Percentiles rank a stretch among this genome's conserved stretches.
Evolutionary conservation across 1,139 yeast species (phyloP).

Genomic region (Pichia cactophila): DNA sequence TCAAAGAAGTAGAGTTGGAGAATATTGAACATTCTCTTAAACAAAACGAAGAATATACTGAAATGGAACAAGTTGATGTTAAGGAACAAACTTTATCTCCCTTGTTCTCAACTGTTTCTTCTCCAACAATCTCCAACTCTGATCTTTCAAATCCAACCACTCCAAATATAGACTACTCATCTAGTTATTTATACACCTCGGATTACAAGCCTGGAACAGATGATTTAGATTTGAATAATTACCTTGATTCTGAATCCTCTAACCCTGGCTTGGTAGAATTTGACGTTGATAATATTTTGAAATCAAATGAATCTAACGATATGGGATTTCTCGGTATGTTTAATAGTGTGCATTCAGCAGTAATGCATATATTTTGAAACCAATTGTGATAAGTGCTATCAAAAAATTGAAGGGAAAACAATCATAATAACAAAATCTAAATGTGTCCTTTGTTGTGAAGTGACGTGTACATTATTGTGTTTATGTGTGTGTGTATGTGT

Average conservation of each 20-base stretch:
- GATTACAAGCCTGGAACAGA: conserved; percentile 6
- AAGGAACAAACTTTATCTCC: background rate
- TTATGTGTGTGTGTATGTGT: conserved; percentile 6
- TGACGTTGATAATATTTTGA: conserved; percentile 3
- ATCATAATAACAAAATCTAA: background rate
- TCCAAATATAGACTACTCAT: background rate
- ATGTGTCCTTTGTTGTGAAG: background rate
- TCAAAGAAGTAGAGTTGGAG: background rate
- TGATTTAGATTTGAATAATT: conserved; percentile 10
- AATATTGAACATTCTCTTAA: background rate
- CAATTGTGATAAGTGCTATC: background rate
- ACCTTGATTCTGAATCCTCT: conserved; percentile 4
- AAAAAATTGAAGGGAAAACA: background rate
- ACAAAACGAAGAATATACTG: background rate
- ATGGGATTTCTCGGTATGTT: conserved; percentile 23
- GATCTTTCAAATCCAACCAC: background rate
- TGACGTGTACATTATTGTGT: background rate
- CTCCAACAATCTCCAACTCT: background rate
- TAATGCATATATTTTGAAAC: conserved; percentile 18
- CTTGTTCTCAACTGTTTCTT: background rate
- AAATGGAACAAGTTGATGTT: background rate
- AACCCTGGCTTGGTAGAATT: conserved; percentile 5
- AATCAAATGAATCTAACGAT: conserved; percentile 9
- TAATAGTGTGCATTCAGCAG: conserved; percentile 34
- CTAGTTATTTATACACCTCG: background rate